Evolutionary conservation across 148 eudicot species (phyloP), one percentile per base, ranked within the genome.

Genomic region (Cornus controversa): DNA sequence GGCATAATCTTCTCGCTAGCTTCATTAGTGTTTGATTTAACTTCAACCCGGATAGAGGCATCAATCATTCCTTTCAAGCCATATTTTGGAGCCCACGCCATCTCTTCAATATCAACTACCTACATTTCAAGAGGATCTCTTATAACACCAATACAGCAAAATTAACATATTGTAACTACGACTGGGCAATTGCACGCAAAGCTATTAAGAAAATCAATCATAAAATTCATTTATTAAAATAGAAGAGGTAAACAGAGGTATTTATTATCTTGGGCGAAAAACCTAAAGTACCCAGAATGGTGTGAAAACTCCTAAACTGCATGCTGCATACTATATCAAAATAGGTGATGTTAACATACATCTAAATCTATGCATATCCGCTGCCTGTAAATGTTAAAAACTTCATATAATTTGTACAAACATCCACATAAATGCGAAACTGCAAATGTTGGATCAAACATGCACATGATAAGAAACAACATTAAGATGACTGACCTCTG

Each of bases 41-140:
- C 70, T 69, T 80, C 77, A 71, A 96, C 97, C 70, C 82, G 84
- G 76, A 96, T 29, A 72, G 99, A 93, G 71, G 99, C 99, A 86
- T 96, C 99, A 82, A 96, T 89, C 87, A 96, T 85, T 80, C 99
- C 99, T 86, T 96, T 96, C 85, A 96, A 80, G 34, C 99, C 99
- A 82, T 91, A 96, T 78, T 91, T 96, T 66, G 98, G 99, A 66
- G 98, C 98, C 99, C 99, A 96, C 62, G 92, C 98, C 98, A 96
- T 94, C 85, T 96, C 99, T 84, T 96, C 99, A 73, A 96, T 96
- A 80, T 96, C 99, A 80, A 92, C 78, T 63, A 96, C 98, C 99
- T 96, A 83, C n/a, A 81, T 69, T 53, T 77, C 18, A 82, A 63
- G 75, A 31, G 50, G 67, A 79, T 67, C 53, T 65, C 60, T 69